Evolutionary conservation across 176 grass and related monocot species (phyloP).

Genomic region (Hordeum marinum): DNA sequence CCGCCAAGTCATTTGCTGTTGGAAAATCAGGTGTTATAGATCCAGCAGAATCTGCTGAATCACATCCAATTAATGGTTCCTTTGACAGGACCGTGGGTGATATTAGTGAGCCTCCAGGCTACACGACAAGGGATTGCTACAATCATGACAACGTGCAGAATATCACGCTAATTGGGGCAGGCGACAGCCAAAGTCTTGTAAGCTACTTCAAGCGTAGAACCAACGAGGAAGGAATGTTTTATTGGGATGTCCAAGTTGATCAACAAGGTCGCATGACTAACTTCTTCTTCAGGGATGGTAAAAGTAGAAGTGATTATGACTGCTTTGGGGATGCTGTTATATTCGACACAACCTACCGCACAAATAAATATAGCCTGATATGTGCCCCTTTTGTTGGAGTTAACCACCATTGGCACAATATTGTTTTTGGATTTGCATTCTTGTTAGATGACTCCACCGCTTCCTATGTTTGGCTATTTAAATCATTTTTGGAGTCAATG

Average conservation of each 20-base stretch:
- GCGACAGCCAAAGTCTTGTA: conserved; percentile 65
- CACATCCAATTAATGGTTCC: conserved; percentile 27
- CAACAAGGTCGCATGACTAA: conserved; percentile 65
- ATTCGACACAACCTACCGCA: conserved; percentile 69
- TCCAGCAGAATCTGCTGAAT: conserved; percentile 28
- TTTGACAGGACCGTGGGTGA: conserved; percentile 32
- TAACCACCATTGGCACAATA: conserved; percentile 85
- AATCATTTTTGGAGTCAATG: conserved; percentile 77
- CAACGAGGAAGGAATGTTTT: conserved; percentile 89
- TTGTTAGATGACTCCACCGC: conserved; percentile 69
- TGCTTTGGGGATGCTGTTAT: conserved; percentile 86
- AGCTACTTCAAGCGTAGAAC: conserved; percentile 75
- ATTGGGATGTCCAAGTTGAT: conserved; percentile 82
- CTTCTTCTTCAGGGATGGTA: conserved; percentile 84
- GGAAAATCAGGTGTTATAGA: conserved; percentile 51
- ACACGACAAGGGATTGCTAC: conserved; percentile 68
- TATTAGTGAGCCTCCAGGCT: conserved; percentile 41
- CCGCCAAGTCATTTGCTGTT: conserved; percentile 55
- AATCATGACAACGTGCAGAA: conserved; percentile 49
- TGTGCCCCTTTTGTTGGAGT: conserved; percentile 75
- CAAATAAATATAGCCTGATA: conserved; percentile 60
- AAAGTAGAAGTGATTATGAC: conserved; percentile 68
- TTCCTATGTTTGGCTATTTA: conserved; percentile 72
- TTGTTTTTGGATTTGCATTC: conserved; percentile 69
- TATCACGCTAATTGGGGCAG: conserved; percentile 54